Base-by-base conservation (phyloP, 352 stramenopile species). In the Elongisporangium prolatum region DNA sequence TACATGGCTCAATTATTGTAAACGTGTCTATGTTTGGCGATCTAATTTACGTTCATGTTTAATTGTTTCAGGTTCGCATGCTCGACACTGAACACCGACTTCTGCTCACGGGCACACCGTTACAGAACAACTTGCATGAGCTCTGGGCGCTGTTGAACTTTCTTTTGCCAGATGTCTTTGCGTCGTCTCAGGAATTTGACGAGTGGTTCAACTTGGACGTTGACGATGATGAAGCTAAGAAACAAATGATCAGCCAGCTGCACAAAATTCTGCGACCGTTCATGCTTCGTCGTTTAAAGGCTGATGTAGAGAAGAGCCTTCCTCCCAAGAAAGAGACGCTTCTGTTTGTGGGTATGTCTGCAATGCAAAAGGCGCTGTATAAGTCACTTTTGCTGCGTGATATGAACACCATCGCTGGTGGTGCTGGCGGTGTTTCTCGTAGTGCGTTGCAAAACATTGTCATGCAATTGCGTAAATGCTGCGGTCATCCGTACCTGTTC, bases 241-340 rank as follows among this genome's bases (percentile, higher is more conserved):
- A 95, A 61, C 84, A 93, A 52, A 93, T 95, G 84, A 95, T 95
- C 40, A 84, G 77, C 5, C 86, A 95, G 63, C 58, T 95, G 48
- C 86, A 95, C 69, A 90, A 91, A 58, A 95, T 95, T 50, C 64
- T 95, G 49, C 78, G 93, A 48, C 96, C 96, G 1, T 99, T 98
- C 74, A 98, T 99, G 77, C 71, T 99, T 48, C 89, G 97, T 57
- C 82, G 97, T 56, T 70, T 99, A 3, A 99, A 99, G 70, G 97
- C 98, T 50, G 97, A 99, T 75, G 97, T 99, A 4, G 97, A 99
- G 65, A 99, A 99, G 66, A 97, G 78, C 60, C 74, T 99, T 18
- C 96, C 95, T 11, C 93, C 95, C 5, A 99, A 99, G 79, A 96
- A 98, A 66, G 97, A 99, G 72, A 98, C 97, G 10, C 80, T 97